Conservation (phyloP, 1,284 basidiomycete genomes). For the Moesziomyces antarcticus region DNA sequence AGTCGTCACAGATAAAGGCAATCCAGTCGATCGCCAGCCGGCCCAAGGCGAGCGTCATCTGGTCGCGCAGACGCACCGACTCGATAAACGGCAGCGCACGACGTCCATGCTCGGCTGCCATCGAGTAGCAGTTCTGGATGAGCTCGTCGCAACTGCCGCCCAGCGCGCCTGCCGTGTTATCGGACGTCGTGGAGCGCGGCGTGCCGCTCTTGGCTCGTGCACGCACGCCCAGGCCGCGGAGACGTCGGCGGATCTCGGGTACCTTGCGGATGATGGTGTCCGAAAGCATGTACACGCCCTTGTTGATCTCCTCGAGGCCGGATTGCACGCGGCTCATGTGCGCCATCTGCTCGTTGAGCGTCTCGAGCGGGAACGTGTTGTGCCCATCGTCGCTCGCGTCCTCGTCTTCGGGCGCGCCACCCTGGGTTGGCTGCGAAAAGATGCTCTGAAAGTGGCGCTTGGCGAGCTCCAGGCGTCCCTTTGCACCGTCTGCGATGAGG, state of each 20-base stretch:
- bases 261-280: constrained; percentile 86
- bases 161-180: constrained; percentile 15
- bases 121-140: constrained; percentile 93
- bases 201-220: constrained; percentile 19
- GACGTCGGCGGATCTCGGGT: constrained; percentile 49
- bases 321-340: constrained; percentile 89
- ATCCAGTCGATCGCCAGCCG: constrained; percentile 77
- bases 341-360: constrained; percentile 85
- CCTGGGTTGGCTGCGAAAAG: constrained; percentile 24
- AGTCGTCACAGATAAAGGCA: constrained; percentile 97
- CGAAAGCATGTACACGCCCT: constrained; percentile 87
- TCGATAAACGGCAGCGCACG: constrained; percentile 65
- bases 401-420: constrained; percentile 40
- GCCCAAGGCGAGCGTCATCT: constrained; percentile 62
- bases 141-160: constrained; percentile 73
- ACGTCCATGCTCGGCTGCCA: constrained; percentile 81
- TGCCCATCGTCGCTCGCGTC: constrained; percentile 55
- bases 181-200: constrained; percentile 28
- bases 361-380: constrained; percentile 69
- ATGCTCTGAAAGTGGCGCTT: constrained; percentile 77
- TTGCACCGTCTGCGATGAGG: constrained; percentile 76
- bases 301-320: constrained; percentile 88
- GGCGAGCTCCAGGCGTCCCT: constrained; percentile 78
- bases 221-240: constrained; percentile 33
- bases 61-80: constrained; percentile 53